Conservation (phyloP, 306 rosid genomes). For the Casuarina equisetifolia region DNA sequence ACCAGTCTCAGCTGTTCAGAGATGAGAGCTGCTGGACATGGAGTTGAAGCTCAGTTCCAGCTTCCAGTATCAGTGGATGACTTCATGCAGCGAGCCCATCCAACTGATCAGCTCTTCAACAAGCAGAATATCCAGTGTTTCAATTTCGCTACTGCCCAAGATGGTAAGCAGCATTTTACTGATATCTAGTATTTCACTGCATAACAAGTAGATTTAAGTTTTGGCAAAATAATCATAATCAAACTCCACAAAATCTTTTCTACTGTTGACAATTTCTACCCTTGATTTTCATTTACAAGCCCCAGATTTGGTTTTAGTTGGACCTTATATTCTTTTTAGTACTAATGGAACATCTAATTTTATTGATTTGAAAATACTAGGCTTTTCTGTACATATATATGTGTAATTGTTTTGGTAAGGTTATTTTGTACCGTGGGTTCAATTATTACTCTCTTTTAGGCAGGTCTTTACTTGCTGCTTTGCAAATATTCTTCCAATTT, state of each 20-base stretch:
- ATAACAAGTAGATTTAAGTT: not conserved
- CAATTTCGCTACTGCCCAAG: constrained; percentile 72
- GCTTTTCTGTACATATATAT: not conserved
- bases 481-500: not conserved
- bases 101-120: constrained; percentile 57
- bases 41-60: constrained; percentile 90
- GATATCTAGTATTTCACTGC: constrained; percentile 11
- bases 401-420: not conserved
- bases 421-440: not conserved
- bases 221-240: not conserved
- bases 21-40: constrained; percentile 97
- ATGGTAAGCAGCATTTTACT: constrained; percentile 57
- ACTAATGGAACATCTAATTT: not conserved
- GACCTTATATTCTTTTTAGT: not conserved
- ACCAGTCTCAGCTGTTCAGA: constrained; percentile 86
- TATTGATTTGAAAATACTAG: not conserved
- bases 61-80: constrained; percentile 92
- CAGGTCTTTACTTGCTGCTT: not conserved
- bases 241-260: not conserved
- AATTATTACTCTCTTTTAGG: not conserved
- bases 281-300: not conserved
- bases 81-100: constrained; percentile 92
- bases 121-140: constrained; percentile 71
- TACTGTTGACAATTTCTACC: not conserved
- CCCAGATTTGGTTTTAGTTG: not conserved